phyloP scores from a whole-genome alignment of 768 basidiomycete genomes.

The Clitopilus hobsonii region DNA sequence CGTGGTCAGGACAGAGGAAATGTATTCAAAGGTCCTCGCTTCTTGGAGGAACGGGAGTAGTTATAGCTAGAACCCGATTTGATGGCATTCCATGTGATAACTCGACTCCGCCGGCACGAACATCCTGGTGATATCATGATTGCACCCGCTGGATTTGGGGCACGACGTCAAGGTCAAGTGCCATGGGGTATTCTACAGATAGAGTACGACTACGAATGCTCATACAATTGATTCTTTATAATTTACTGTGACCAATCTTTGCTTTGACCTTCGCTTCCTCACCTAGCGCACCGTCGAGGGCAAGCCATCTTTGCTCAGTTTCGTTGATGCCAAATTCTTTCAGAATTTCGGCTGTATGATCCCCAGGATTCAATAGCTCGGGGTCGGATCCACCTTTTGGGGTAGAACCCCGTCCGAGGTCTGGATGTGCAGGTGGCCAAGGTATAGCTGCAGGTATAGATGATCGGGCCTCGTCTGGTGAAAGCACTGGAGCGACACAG shows the following conservation, averaged over 20 bases:
- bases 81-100: neutral
- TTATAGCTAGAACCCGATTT: neutral
- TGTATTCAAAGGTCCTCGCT: neutral
- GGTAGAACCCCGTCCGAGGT: constrained; percentile 24
- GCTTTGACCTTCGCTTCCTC: constrained; percentile 15
- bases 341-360: constrained; percentile 51
- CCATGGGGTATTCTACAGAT: neutral
- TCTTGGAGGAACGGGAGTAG: neutral
- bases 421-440: constrained; percentile 52
- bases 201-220: too few relatives aligned
- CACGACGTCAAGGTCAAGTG: neutral
- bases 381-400: constrained; percentile 5
- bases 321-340: constrained; percentile 43
- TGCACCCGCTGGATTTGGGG: too few relatives aligned
- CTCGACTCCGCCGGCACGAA: neutral
- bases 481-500: constrained; percentile 66
- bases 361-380: constrained; percentile 38
- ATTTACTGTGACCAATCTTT: constrained; percentile 15
- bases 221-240: too few relatives aligned
- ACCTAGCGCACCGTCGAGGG: constrained; percentile 44
- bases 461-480: constrained; percentile 53
- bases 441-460: constrained; percentile 29
- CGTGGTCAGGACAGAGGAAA: neutral
- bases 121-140: neutral
- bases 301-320: constrained; percentile 33